Conservation (phyloP, 2,329 filamentous ascomycete genomes). For the Alternaria infectoria region DNA sequence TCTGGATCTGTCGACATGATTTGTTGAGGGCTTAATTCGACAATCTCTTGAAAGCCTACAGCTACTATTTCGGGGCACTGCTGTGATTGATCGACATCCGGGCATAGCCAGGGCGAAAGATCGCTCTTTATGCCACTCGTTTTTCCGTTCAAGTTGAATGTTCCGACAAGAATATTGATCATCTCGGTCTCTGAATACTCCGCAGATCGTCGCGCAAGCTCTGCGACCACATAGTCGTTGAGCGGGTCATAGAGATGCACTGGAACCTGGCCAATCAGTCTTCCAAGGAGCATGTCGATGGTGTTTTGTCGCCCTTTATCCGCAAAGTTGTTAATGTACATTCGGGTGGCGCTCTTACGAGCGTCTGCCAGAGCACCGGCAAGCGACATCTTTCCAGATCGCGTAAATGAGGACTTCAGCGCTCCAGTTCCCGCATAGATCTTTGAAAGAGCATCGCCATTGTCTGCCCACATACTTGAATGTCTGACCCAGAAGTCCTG, state of each 20-base stretch:
- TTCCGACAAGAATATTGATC: slow-evolving; percentile 84
- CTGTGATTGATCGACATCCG: slow-evolving; percentile 62
- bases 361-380: slow-evolving; percentile 94
- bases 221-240: slow-evolving; percentile 83
- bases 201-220: slow-evolving; percentile 69
- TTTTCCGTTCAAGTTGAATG: slow-evolving; percentile 93
- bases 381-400: slow-evolving; percentile 93
- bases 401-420: slow-evolving; percentile 92
- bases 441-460: slow-evolving; percentile 89
- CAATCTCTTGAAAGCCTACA: slow-evolving; percentile 96
- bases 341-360: slow-evolving; percentile 87
- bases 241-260: slow-evolving; percentile 93
- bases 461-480: slow-evolving; percentile 94
- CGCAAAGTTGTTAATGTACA: slow-evolving; percentile 97
- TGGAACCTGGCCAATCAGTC: slow-evolving; percentile 79
- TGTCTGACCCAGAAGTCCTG: slow-evolving; percentile 92
- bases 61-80: slow-evolving; percentile 83
- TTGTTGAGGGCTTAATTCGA: slow-evolving; percentile 95
- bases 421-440: slow-evolving; percentile 98
- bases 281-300: slow-evolving; percentile 89
- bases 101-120: slow-evolving; percentile 84
- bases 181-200: slow-evolving; percentile 78
- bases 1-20: slow-evolving; percentile 98
- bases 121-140: slow-evolving; percentile 79
- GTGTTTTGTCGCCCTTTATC: slow-evolving; percentile 93